A percentile compares a stretch with the other conserved stretches of the same genome.
phyloP scores from a whole-genome alignment of 306 rosid species.

The Cucurbita argyrosperma region DNA sequence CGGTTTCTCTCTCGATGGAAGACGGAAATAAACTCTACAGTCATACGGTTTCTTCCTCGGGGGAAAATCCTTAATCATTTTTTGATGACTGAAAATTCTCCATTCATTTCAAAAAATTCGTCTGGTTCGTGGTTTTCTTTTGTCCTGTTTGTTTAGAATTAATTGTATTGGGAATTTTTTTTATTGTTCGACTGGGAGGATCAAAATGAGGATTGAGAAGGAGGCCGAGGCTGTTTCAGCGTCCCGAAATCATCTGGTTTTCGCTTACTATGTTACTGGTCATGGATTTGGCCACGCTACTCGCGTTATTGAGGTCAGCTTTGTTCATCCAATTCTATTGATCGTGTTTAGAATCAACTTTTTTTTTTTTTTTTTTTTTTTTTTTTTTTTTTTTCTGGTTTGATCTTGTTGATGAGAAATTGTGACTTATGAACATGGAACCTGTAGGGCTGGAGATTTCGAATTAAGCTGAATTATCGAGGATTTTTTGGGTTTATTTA shows the following conservation, averaged over 20 bases:
- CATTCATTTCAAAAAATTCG: background rate
- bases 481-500: background rate
- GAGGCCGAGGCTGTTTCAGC: slow-evolving; percentile 65
- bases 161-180: background rate
- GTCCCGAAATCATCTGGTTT: slow-evolving; percentile 66
- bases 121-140: background rate
- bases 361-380: background rate
- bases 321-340: background rate
- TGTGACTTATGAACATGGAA: background rate
- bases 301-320: slow-evolving; percentile 76
- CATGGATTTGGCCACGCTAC: slow-evolving; percentile 99
- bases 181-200: background rate
- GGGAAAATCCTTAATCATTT: no score
- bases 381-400: background rate
- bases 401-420: background rate
- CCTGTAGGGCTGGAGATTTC: background rate
- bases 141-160: background rate
- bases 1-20: background rate
- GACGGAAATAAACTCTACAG: background rate
- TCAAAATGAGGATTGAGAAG: slow-evolving; percentile 56
- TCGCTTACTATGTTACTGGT: slow-evolving; percentile 90
- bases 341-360: background rate
- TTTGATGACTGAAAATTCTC: no score
- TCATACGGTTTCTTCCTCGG: background rate
- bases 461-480: background rate